Evolutionary conservation across 805 yeast genomes (phyloP), one percentile per base, ranked within the genome.

Genomic region (Ogataea pilisensis): DNA sequence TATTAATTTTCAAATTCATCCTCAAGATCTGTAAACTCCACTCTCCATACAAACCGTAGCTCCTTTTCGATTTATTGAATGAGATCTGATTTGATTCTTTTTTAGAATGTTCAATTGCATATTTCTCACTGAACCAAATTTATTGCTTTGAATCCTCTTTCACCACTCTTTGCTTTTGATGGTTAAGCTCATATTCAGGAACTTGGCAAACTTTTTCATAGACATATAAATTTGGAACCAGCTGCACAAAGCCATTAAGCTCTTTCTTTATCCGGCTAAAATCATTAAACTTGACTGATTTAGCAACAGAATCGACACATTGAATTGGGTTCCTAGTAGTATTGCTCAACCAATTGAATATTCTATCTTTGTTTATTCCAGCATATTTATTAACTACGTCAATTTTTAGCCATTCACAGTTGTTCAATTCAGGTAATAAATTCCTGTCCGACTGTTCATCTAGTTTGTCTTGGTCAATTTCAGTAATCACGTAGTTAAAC

Each of bases 341-440:
- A 5, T 38, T 35, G 19, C 43, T 25, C 2, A 34, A 14, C 5
- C 33, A n/a, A 2, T 19, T 7, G 6, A 35, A 14, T 1, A 41
- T 11, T 1, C 9, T 17, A 4, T 49, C 40, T 3, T 52, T 42
- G 44, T 69, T 61, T n/a, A 77, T 17, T 5, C 78, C 73, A 3
- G 55, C 47, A 45, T 64, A 75, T 1, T 70, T 73, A 9, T 62
- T 45, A 17, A 73, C 55, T 0, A 65, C 49, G 3, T 61, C 65
- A 20, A 75, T 41, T 37, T 64, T 55, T 12, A 60, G 53, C 84
- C 85, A 81, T 35, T 64, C 58, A 24, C 56, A 55, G 0, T 57
- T 53, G 14, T 54, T 49, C 20, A 58, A 47, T 19, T 46, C 42
- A 4, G 67, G 58, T 3, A 32, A 14, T 4, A 14, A n/a, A n/a